Conservation (phyloP, 2,329 filamentous ascomycete species). For the Alternaria angustiovoidea region DNA sequence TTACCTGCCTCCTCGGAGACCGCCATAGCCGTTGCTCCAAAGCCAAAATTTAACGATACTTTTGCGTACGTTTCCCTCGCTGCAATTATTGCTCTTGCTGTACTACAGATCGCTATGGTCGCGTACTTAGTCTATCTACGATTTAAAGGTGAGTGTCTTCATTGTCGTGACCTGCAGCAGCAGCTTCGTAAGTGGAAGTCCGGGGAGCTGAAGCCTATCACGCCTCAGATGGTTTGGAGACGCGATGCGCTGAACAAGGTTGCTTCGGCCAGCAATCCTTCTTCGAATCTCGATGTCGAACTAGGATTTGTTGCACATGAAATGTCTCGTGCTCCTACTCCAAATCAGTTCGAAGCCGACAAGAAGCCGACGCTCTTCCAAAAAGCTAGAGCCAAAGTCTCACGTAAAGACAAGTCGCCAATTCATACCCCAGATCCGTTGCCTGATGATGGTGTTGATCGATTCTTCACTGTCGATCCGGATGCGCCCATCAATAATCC, state of each 20-base stretch:
- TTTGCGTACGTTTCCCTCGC: slow-evolving; percentile 5
- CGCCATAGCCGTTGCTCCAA: not conserved
- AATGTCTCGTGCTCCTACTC: not conserved
- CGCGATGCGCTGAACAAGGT: slow-evolving; percentile 5
- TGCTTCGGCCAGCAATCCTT: not conserved
- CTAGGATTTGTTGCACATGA: not conserved
- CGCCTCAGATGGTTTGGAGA: slow-evolving; percentile 11
- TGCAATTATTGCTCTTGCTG: slow-evolving; percentile 4
- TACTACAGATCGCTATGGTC: slow-evolving; percentile 6
- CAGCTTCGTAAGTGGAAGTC: slow-evolving; percentile 19
- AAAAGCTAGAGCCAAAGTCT: slow-evolving; percentile 3
- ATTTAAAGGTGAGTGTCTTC: slow-evolving; percentile 15
- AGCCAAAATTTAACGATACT: slow-evolving; percentile 11
- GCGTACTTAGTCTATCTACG: slow-evolving; percentile 14
- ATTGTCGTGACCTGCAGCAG: slow-evolving; percentile 5
- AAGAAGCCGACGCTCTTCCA: slow-evolving; percentile 8
- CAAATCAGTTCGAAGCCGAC: not conserved
- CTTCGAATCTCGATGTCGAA: slow-evolving; percentile 8
- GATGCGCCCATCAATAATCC: not conserved
- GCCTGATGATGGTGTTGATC: not conserved
- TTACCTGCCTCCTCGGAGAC: not conserved
- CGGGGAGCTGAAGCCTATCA: slow-evolving; percentile 18
- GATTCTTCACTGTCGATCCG: slow-evolving; percentile 9
- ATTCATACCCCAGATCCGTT: not conserved
- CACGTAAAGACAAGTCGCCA: not conserved